Percentiles rank a stretch among this genome's conserved stretches.
These are phyloP conservation scores for Acorus gramineus DNA, from an alignment of 106 monocot species.

Conservation along the genomic window DNA sequence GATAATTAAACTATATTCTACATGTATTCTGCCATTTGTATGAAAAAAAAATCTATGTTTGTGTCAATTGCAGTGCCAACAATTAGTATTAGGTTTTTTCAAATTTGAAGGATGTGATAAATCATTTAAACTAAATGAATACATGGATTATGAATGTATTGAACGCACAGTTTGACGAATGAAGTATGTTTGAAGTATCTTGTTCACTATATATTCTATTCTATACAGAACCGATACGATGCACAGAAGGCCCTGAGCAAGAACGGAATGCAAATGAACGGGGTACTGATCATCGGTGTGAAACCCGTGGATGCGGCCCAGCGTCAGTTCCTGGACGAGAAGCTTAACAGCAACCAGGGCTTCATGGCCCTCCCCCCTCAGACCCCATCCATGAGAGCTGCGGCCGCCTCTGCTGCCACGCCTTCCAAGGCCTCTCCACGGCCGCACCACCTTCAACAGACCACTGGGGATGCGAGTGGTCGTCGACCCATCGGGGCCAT, in stretches of 20 bases:
- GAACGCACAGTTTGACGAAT: too few relatives aligned
- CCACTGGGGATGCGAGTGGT: slow-evolving; percentile 2
- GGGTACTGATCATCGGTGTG: slow-evolving; percentile 55
- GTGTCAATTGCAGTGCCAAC: too few relatives aligned
- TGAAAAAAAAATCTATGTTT: too few relatives aligned
- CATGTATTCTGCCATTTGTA: too few relatives aligned
- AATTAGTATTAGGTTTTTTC: too few relatives aligned
- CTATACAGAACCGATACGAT: slow-evolving; percentile 44
- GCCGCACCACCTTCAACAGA: slow-evolving; percentile 11
- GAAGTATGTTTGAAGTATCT: too few relatives aligned
- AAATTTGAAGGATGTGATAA: too few relatives aligned
- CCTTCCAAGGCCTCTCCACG: slow-evolving; percentile 5
- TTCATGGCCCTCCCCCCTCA: slow-evolving; percentile 31
- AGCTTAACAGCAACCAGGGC: slow-evolving; percentile 21
- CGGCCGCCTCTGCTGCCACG: slow-evolving; percentile 5
- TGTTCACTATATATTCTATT: too few relatives aligned
- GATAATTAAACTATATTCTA: too few relatives aligned
- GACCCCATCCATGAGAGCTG: slow-evolving; percentile 7
- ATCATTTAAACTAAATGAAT: too few relatives aligned
- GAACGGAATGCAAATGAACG: slow-evolving; percentile 48
- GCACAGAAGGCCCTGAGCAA: slow-evolving; percentile 51
- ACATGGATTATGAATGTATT: too few relatives aligned
- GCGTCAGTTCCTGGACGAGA: slow-evolving; percentile 43
- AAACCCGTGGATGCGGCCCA: slow-evolving; percentile 44
- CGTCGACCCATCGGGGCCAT: slow-evolving; percentile 43